phyloP scores from a whole-genome alignment of 129 eudicot species.

The Escallonia rubra region DNA sequence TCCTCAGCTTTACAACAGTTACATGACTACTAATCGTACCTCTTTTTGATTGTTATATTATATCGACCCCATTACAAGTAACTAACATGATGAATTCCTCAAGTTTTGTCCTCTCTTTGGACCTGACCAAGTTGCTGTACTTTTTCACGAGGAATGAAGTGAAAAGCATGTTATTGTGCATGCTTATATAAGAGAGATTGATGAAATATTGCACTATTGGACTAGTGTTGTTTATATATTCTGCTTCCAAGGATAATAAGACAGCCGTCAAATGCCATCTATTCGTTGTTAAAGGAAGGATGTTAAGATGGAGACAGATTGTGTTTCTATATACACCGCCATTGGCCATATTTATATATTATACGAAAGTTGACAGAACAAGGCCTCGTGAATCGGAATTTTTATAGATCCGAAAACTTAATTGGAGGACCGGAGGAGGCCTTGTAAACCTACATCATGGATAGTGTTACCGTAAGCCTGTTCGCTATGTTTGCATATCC shows the following conservation, averaged over 20 bases:
- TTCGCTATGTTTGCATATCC: no score
- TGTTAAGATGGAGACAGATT: not conserved
- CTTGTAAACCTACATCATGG: no score
- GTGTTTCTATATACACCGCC: not conserved
- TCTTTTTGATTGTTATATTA: constrained; percentile 5
- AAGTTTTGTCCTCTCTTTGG: constrained; percentile 11
- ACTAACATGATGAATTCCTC: constrained; percentile 17
- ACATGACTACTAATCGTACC: constrained; percentile 19
- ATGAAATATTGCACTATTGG: no score
- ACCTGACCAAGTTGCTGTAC: constrained; percentile 3
- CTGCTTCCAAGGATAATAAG: constrained; percentile 25
- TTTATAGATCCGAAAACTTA: no score
- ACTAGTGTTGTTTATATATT: constrained; percentile 7
- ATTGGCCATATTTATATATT: not conserved
- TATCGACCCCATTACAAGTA: no score
- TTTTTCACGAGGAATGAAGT: not conserved
- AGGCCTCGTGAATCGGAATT: no score
- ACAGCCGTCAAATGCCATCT: constrained; percentile 11
- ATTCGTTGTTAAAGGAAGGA: constrained; percentile 10
- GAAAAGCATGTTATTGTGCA: no score
- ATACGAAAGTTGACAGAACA: no score
- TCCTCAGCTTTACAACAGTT: constrained; percentile 19
- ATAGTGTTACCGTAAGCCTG: no score
- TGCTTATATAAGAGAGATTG: no score
- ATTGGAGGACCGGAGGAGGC: no score